These are phyloP conservation scores for Wickerhamiella brachini DNA, from an alignment of 805 yeast species.

Conservation along the genomic window DNA sequence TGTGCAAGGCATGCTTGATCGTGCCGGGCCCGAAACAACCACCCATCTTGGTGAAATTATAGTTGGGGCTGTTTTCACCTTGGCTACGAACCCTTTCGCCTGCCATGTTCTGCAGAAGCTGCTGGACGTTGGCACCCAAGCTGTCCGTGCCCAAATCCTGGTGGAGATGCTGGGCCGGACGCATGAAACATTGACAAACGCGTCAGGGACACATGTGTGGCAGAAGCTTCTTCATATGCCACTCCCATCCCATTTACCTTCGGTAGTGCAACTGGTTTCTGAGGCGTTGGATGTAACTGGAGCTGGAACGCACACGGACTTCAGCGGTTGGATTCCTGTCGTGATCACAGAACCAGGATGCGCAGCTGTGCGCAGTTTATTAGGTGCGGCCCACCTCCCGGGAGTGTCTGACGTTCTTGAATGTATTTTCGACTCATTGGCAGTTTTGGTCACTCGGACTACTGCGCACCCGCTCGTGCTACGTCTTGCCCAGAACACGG, in stretches of 20 bases:
- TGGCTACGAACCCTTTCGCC: conserved; percentile 28
- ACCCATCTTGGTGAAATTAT: conserved; percentile 15
- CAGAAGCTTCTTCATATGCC: conserved; percentile 29
- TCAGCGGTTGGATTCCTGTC: conserved; percentile 1
- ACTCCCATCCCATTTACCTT: conserved; percentile 15
- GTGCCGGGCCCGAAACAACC: conserved; percentile 22
- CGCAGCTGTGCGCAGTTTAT: neutral
- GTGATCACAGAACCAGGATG: neutral
- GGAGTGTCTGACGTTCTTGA: neutral
- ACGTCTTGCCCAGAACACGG: conserved; percentile 7
- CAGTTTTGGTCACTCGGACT: conserved; percentile 5
- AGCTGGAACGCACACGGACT: neutral
- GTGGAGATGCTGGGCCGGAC: conserved; percentile 26
- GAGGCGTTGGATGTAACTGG: neutral
- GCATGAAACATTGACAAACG: conserved; percentile 24
- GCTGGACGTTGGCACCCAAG: conserved; percentile 23
- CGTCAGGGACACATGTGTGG: conserved; percentile 34
- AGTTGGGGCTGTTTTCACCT: conserved; percentile 21
- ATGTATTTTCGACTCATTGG: neutral
- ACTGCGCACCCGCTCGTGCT: conserved; percentile 4
- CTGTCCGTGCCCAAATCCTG: conserved; percentile 21
- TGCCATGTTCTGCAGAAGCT: conserved; percentile 32
- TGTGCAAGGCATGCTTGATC: conserved; percentile 26
- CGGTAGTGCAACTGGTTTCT: conserved; percentile 1
- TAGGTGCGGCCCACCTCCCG: neutral